Conservation (phyloP, 305 asterid genomes). For the Petunia hybrid region DNA sequence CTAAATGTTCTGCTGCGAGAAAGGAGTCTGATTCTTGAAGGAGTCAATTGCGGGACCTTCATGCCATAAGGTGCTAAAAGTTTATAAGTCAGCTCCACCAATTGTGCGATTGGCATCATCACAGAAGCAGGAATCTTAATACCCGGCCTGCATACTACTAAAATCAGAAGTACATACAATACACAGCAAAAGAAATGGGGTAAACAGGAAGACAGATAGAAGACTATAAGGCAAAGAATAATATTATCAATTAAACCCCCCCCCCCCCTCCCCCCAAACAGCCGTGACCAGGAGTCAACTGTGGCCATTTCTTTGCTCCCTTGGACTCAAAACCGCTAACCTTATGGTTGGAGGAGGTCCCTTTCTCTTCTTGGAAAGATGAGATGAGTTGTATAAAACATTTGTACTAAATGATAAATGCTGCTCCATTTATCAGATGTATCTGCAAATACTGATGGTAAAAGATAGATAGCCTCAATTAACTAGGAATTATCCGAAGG, state of each 20-base stretch:
- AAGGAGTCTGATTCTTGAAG: slow-evolving; percentile 92
- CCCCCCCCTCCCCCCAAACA: neutral
- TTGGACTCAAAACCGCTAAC: neutral
- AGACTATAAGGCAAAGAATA: neutral
- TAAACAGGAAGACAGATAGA: neutral
- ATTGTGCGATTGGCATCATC: slow-evolving; percentile 86
- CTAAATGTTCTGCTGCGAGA: slow-evolving; percentile 82
- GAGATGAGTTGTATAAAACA: neutral
- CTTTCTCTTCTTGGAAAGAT: neutral
- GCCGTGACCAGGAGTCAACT: neutral
- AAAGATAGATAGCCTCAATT: slow-evolving; percentile 1
- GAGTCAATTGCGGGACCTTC: slow-evolving; percentile 97
- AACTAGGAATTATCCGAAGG: slow-evolving; percentile 10
- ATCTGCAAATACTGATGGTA: neutral
- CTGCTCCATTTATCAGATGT: neutral
- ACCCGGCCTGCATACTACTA: slow-evolving; percentile 81
- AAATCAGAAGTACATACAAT: slow-evolving; percentile 59
- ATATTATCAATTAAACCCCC: neutral
- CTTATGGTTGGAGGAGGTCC: neutral
- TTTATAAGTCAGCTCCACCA: slow-evolving; percentile 82
- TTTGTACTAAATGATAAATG: neutral
- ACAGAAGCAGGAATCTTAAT: slow-evolving; percentile 77
- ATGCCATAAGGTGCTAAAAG: slow-evolving; percentile 86
- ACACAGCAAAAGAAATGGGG: slow-evolving; percentile 8
- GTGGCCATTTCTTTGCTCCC: slow-evolving; percentile 23